Conservation (phyloP, 2,329 filamentous ascomycete species). For the Scedosporium aurantiacum region DNA sequence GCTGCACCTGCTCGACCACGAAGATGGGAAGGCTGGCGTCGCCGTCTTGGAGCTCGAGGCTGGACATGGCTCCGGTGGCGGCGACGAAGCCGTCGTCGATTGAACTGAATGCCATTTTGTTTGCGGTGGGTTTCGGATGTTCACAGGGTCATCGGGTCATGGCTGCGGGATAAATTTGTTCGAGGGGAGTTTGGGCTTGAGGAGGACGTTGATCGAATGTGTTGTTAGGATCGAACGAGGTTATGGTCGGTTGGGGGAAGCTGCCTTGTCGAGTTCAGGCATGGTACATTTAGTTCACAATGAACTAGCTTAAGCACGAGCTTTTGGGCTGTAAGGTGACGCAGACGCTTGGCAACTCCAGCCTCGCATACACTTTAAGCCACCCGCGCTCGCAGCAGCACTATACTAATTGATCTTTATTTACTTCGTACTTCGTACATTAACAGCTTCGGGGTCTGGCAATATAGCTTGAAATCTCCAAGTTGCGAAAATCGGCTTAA, state of each 20-base stretch:
- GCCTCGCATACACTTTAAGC: background rate
- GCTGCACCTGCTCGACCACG: constrained; percentile 81
- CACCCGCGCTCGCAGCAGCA: background rate
- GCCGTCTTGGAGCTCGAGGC: constrained; percentile 32
- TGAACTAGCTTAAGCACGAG: background rate
- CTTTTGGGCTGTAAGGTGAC: background rate
- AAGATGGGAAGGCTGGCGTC: constrained; percentile 75
- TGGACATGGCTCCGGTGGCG: constrained; percentile 41
- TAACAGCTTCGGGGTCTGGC: background rate
- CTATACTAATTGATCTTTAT: background rate
- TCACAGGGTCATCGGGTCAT: constrained; percentile 1
- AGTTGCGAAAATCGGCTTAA: too few relatives aligned
- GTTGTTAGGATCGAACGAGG: background rate
- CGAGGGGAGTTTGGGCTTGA: background rate
- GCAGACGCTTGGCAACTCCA: background rate
- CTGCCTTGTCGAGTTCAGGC: background rate
- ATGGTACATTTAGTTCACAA: background rate
- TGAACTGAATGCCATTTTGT: constrained; percentile 56
- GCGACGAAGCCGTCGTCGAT: constrained; percentile 60
- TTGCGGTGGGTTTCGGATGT: background rate
- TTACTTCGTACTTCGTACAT: too few relatives aligned
- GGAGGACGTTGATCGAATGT: background rate
- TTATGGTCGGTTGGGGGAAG: background rate
- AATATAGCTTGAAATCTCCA: too few relatives aligned
- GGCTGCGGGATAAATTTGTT: background rate